These are phyloP conservation scores for Dalechampia spathulata DNA, from an alignment of 441 rosid species.

Conservation along the genomic window DNA sequence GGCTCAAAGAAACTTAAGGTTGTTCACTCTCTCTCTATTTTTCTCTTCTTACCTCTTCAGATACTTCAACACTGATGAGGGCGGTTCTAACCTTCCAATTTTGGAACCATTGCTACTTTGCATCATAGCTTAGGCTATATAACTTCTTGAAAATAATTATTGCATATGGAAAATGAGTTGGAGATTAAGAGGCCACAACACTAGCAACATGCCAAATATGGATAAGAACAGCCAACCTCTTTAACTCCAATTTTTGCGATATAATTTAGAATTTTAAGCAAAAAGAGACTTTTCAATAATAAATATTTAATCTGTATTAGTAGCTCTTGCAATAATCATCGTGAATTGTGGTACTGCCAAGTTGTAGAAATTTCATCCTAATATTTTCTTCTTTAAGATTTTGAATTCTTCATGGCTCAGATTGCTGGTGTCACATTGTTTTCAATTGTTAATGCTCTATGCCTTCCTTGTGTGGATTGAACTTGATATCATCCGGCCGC, in stretches of 20 bases:
- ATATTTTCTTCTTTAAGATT: background rate
- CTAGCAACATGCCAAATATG: background rate
- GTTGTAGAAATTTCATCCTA: background rate
- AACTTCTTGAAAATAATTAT: background rate
- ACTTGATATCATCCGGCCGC: too few relatives aligned
- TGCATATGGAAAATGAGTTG: background rate
- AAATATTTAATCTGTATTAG: background rate
- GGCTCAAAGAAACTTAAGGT: conserved; percentile 47
- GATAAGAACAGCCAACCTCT: background rate
- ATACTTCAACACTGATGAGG: background rate
- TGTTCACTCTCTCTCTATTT: background rate
- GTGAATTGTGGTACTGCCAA: background rate
- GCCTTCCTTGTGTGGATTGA: too few relatives aligned
- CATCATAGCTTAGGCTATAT: background rate
- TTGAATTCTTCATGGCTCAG: background rate
- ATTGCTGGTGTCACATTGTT: background rate
- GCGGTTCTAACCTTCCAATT: background rate
- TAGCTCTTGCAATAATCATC: background rate
- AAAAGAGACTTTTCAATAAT: background rate
- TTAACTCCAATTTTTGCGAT: background rate
- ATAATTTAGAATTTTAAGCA: background rate
- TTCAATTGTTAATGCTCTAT: conserved; percentile 4
- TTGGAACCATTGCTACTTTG: background rate
- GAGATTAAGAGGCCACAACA: background rate
- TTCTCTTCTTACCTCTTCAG: background rate